Conservation (phyloP, 352 stramenopile genomes). For the Globisporangium takayamanum region DNA sequence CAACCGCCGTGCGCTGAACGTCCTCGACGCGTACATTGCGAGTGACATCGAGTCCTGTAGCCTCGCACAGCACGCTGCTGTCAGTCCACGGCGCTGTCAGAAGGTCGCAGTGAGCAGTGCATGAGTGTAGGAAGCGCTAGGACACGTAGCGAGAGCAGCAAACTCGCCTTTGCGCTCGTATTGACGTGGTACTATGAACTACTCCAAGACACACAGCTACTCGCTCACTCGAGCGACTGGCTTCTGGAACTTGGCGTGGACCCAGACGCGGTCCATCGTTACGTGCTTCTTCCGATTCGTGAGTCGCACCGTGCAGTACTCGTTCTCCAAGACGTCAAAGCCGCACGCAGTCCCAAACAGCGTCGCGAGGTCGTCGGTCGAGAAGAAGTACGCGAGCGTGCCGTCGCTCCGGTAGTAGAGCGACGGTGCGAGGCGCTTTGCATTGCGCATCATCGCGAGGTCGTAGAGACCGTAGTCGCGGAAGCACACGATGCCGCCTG, state of each 20-base stretch:
- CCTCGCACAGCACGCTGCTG: too few relatives aligned
- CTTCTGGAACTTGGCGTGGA: slow-evolving; percentile 73
- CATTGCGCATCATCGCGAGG: slow-evolving; percentile 77
- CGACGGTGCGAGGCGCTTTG: slow-evolving; percentile 45
- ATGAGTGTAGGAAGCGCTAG: too few relatives aligned
- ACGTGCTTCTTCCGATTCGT: slow-evolving; percentile 65
- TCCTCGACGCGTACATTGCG: too few relatives aligned
- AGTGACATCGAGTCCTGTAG: too few relatives aligned
- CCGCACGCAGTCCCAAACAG: slow-evolving; percentile 37
- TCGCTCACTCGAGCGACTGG: slow-evolving; percentile 2
- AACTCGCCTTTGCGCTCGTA: not conserved
- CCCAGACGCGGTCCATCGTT: slow-evolving; percentile 74
- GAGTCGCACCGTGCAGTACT: slow-evolving; percentile 73
- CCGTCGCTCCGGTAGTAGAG: slow-evolving; percentile 76
- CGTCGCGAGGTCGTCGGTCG: slow-evolving; percentile 35
- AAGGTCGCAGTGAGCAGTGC: too few relatives aligned
- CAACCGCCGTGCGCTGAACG: too few relatives aligned
- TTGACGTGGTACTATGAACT: not conserved
- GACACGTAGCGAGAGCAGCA: too few relatives aligned
- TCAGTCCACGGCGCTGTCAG: too few relatives aligned
- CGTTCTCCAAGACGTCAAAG: slow-evolving; percentile 52
- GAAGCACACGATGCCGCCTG: slow-evolving; percentile 75
- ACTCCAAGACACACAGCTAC: not conserved
- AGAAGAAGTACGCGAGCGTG: slow-evolving; percentile 80
- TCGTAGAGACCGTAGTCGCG: slow-evolving; percentile 87